Evolutionary conservation across 108 stramenopile genomes (phyloP), one percentile per base, ranked within the genome.

Genomic region (Craspedostauros australis): DNA sequence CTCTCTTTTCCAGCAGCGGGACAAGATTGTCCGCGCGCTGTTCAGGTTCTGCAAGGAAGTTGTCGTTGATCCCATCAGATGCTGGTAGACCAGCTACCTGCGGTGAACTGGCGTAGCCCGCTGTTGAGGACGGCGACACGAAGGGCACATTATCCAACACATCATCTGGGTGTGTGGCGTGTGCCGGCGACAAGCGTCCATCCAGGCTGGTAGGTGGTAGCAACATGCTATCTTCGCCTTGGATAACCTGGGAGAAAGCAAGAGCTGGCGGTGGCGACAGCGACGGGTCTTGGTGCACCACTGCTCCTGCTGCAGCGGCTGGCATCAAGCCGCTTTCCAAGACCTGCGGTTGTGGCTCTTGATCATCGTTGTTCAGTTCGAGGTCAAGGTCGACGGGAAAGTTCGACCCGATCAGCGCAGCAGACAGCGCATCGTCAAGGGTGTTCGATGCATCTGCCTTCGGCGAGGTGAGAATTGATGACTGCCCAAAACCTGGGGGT

Each of bases 401-500:
- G n/a, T n/a, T n/a, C n/a, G n/a, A n/a, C n/a, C n/a, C n/a, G n/a
- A n/a, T n/a, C n/a, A n/a, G n/a, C n/a, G n/a, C n/a, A n/a, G n/a
- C n/a, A n/a, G n/a, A n/a, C n/a, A n/a, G n/a, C n/a, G n/a, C n/a
- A n/a, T n/a, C n/a, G n/a, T n/a, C n/a, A n/a, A n/a, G n/a, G n/a
- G n/a, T n/a, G n/a, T n/a, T n/a, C n/a, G n/a, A n/a, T n/a, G n/a
- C n/a, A n/a, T n/a, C n/a, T n/a, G n/a, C n/a, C n/a, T n/a, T n/a
- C n/a, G n/a, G n/a, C n/a, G n/a, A n/a, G n/a, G n/a, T n/a, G n/a
- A n/a, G n/a, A n/a, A n/a, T n/a, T n/a, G n/a, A n/a, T n/a, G n/a
- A n/a, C n/a, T n/a, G n/a, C n/a, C 56, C 68, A 57, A 80, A 75
- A 19, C 79, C 79, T 36, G 79, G 79, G 20, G 79, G 79, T 15